A percentile compares a stretch with the other conserved stretches of the same genome.
Evolutionary conservation across 116 monocot species (phyloP).

Genomic region (Posidonia oceanica): DNA sequence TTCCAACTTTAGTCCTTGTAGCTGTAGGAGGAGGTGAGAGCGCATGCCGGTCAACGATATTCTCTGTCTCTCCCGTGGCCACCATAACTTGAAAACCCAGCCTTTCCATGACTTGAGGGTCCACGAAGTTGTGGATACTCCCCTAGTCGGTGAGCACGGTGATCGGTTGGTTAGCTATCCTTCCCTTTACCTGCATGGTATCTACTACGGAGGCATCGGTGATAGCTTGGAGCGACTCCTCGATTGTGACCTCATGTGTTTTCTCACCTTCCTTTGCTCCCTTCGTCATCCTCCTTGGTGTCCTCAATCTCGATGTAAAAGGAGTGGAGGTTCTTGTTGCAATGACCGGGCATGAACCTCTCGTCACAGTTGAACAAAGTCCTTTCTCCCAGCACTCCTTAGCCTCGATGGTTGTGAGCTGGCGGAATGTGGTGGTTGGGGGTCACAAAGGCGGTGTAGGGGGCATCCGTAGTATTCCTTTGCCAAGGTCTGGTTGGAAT

Average conservation of each 20-base stretch:
- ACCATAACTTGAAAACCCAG: too few relatives aligned
- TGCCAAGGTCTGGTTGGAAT: too few relatives aligned
- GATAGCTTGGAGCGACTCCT: background rate
- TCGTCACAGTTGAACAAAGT: background rate
- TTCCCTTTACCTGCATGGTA: background rate
- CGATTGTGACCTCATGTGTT: too few relatives aligned
- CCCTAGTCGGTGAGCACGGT: background rate
- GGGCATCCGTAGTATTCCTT: too few relatives aligned
- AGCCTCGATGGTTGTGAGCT: background rate
- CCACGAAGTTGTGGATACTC: background rate
- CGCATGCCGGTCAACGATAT: too few relatives aligned
- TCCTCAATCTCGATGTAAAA: background rate
- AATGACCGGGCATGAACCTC: background rate
- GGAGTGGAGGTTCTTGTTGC: background rate
- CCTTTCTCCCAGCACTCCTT: background rate
- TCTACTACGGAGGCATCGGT: background rate
- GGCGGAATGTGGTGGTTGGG: too few relatives aligned
- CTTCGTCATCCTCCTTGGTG: background rate
- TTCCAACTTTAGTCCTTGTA: too few relatives aligned
- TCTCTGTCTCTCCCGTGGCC: too few relatives aligned
- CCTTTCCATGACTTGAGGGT: background rate
- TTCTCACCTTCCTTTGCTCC: too few relatives aligned
- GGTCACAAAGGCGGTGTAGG: too few relatives aligned
- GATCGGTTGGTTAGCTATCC: background rate
- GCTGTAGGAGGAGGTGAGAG: too few relatives aligned